Conservation (phyloP, 305 asterid species). For the Fraxinus angustifolia region DNA sequence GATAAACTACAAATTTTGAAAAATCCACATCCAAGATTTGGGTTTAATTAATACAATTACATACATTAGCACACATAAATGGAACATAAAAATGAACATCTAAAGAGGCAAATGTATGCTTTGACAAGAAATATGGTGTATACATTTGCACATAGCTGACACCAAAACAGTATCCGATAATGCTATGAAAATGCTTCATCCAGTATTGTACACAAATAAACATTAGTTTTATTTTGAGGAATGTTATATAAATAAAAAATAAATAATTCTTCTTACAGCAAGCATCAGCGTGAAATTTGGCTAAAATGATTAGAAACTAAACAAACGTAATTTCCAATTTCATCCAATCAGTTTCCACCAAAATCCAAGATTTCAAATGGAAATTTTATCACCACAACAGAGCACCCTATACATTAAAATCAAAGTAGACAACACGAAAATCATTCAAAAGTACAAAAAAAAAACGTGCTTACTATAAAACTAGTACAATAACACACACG, state of each 20-base stretch:
- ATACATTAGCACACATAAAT: background rate
- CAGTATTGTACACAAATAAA: background rate
- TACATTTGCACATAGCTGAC: background rate
- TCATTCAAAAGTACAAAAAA: background rate
- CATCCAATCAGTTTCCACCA: background rate
- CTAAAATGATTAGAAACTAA: background rate
- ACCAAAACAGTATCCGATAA: background rate
- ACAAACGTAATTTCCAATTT: background rate
- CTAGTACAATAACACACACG: background rate
- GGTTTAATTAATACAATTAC: background rate
- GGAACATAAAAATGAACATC: background rate
- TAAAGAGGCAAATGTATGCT: background rate
- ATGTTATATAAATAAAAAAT: background rate
- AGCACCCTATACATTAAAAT: background rate
- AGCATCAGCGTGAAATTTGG: background rate
- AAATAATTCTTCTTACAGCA: background rate
- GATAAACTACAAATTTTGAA: background rate
- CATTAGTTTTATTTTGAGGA: background rate
- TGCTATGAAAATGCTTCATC: background rate
- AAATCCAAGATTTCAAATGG: background rate
- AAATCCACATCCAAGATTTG: background rate
- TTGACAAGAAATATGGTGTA: background rate
- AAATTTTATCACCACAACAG: background rate
- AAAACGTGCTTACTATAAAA: background rate
- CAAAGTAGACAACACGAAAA: background rate